Base-by-base conservation (phyloP, 768 basidiomycete species). In the Symmetrospora coprosmae region DNA sequence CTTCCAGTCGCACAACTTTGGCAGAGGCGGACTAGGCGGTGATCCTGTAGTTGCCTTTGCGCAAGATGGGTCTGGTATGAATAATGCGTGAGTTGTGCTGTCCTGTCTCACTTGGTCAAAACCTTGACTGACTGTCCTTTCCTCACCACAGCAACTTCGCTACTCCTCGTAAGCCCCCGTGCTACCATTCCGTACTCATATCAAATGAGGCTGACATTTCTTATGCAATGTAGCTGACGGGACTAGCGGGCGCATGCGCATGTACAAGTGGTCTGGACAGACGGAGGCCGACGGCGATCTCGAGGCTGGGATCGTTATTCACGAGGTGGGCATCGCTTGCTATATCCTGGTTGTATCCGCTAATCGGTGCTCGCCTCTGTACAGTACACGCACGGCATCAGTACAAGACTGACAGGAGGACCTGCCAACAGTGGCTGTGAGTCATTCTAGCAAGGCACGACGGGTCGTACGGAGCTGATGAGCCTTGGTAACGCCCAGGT, bases 1-100 rank as follows among this genome's bases (percentile, higher is more conserved):
- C 78, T 99, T 97, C 84, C 92, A 99, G 73, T 87, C 90, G 68
- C 80, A 87, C 78, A 97, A 97, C 80, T 92, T 91, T 67, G 90
- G 82, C 0, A 81, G 82, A 38, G 92, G 91, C 27, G 92, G 92
- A 21, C 73, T 73, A 53, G 89, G 88, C 69, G 80, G 80, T 64
- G 90, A 99, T 65, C 89, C 82, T 31, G 87, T 99, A 60, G 88
- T 94, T 62, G 81, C 86, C 53, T 92, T 92, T 68, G 92, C 92
- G 1, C 89, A 96, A 73, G 92, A 96, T 66, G 92, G 92, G 38
- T 84, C 81, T 14, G 91, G 90, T 41, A 56, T 56, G 47, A 65
- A 65, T 50, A 52, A 60, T 33, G 1, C 40, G n/a, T n/a, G n/a
- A n/a, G n/a, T n/a, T n/a, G n/a, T 5, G 19, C 39, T 39, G 25